Conservation (phyloP, 1,284 basidiomycete species). For the Rhodotorula sp. region DNA sequence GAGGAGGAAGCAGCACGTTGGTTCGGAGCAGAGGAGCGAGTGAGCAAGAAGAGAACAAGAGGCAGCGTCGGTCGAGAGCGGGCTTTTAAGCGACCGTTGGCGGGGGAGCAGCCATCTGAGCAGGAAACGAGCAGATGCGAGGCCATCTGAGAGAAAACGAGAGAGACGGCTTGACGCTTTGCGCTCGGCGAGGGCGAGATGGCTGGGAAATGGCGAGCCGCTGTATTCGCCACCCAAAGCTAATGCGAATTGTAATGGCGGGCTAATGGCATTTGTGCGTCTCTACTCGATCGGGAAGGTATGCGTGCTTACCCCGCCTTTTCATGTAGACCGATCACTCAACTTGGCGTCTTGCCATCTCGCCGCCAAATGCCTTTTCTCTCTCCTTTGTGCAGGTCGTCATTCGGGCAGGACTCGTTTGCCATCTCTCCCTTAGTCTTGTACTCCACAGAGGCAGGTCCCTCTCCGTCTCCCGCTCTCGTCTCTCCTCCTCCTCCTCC, state of each 20-base stretch:
- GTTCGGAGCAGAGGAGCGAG: neutral
- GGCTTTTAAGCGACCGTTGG: constrained; percentile 2
- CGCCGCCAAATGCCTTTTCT: neutral
- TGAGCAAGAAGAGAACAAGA: constrained; percentile 4
- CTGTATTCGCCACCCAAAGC: too few species aligned
- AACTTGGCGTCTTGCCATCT: neutral
- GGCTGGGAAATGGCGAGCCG: neutral
- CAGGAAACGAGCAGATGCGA: neutral
- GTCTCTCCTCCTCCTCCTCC: constrained; percentile 5
- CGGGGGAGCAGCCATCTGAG: constrained; percentile 1
- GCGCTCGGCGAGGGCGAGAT: neutral
- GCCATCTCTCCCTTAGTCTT: neutral
- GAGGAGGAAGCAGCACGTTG: neutral
- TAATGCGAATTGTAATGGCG: neutral
- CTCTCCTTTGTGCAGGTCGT: neutral
- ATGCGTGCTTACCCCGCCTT: too few species aligned
- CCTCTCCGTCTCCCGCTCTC: neutral
- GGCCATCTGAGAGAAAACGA: neutral
- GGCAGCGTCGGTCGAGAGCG: neutral
- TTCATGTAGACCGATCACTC: constrained; percentile 1
- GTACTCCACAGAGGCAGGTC: constrained; percentile 1
- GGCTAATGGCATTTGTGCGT: neutral
- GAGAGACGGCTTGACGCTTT: constrained; percentile 2
- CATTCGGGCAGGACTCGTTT: too few species aligned
- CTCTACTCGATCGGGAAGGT: too few species aligned